Base-by-base conservation (phyloP, 805 yeast species). In the Myxozyma geophila region DNA sequence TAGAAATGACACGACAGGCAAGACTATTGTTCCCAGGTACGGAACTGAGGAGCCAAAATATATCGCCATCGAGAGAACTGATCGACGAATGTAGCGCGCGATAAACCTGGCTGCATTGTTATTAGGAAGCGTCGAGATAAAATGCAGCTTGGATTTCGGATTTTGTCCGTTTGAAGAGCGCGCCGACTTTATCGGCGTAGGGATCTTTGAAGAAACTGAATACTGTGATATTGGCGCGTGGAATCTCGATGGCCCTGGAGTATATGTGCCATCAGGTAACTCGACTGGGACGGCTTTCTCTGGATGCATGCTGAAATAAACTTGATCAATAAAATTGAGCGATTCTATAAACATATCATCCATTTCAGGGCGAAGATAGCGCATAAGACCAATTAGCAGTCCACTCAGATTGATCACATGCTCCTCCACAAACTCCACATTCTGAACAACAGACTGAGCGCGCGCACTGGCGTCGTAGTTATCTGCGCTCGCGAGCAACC, bases 1-100 rank as follows among this genome's bases (percentile, higher is more conserved):
- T 61, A 76, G 77, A 68, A 83, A 82, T 3, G 85, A 76, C 12
- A 77, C 70, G 0, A 77, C 60, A 0, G 85, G 82, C 15, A 83
- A 70, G 3, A 81, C 74, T 19, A 81, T 62, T 2, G 74, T 60
- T 1, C 85, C 85, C 15, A 81, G 61, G 28, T 74, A 71, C 0
- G 87, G 85, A 7, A 80, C 60, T 59, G 72, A 71, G 8, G 81
- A 74, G n/a, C 79, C 60, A 2, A 73, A 35, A 59, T 75, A 79
- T 13, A 81, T 63, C 9, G 71, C 67, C 17, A 78, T 58, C 36
- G 79, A 78, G 49, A 71, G 56, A 7, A 63, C 66, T 4, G 78
- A 56, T 37, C 72, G 74, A 36, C 67, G 64, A 1, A 72, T 13
- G 64, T 77, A 77, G 28, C 76, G 62, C 7, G 62, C 60, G 5